Evolutionary conservation across 2,329 filamentous ascomycete species (phyloP), one percentile per base, ranked within the genome.

Genomic region (Xylariaceae sp.): DNA sequence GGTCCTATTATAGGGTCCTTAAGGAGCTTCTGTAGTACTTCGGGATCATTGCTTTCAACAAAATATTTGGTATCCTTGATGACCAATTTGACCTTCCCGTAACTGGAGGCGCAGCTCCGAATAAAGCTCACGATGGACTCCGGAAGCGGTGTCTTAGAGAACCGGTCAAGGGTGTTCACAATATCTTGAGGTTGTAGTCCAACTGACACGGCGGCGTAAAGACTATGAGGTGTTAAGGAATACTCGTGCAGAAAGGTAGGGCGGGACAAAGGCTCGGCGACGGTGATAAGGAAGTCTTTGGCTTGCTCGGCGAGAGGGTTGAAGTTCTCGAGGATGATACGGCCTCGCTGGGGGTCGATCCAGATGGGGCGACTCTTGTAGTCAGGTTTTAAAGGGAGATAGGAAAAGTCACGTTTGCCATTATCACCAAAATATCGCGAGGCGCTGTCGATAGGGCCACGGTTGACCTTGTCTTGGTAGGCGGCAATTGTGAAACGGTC

Each of bases 171-270:
- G 30, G 92, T 91, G 62, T 87, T 87, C 64, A 97, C 91, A 59
- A 97, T 97, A 71, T 97, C 92, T 46, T 88, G 80, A 16, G 91
- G 91, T 45, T 90, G 87, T 55, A 97, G 77, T n/a, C 94, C 94
- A 54, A 97, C 92, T 6, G 92, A 96, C 3, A 97, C 91, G 33
- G 94, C 94, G 24, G 94, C 93, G 73, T 97, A 97, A 48, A 99
- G 79, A 73, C 91, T 96, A 73, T 97, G 92, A 20, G 89, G 86
- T 2, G 92, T 97, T 65, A 99, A 82, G 50, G 87, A 84, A 73
- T 97, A 97, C 73, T 99, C 93, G 76, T 97, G 94, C 59, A 97
- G 84, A 67, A 92, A 93, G 4, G 86, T 89, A 53, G 94, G 93
- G 55, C 93, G 86, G 29, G 92, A 97, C 54, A 93, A 80, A 15